Evolutionary conservation across 2,329 filamentous ascomycete genomes (phyloP), one percentile per base, ranked within the genome.

Genomic region (Taxawa tesnikishii): DNA sequence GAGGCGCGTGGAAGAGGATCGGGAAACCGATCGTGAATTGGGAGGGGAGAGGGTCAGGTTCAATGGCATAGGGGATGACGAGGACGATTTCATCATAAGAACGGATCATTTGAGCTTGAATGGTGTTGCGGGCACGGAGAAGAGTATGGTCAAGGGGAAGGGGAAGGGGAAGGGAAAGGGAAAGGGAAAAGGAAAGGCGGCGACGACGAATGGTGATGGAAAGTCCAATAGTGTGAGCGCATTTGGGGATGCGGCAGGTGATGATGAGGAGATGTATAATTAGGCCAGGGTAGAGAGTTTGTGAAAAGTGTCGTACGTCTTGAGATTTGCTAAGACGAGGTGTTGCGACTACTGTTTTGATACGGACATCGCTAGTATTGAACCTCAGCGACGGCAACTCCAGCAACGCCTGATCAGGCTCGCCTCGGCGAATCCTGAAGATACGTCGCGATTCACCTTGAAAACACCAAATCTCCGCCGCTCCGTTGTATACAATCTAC

Each of bases 241-340:
- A 3, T 60, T 60, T 40, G 55, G 56, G 2, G 55, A 58, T 35
- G 54, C 48, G 14, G 55, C 50, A 19, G 49, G 49, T 26, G 56
- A 58, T 17, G 50, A 48, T 4, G 51, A 57, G 41, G 62, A 63
- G 28, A 39, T 67, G 49, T 67, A 67, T 40, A 47, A 53, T 31
- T 54, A 40, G 48, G 19, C 19, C 8, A 8, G 19, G 19, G n/a
- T 23, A 23, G n/a, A n/a, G n/a, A n/a, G n/a, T n/a, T n/a, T n/a
- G n/a, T n/a, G n/a, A n/a, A n/a, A n/a, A n/a, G n/a, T n/a, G n/a
- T n/a, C n/a, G n/a, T n/a, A n/a, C n/a, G n/a, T n/a, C n/a, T n/a
- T n/a, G n/a, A n/a, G n/a, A n/a, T n/a, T n/a, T n/a, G n/a, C n/a
- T n/a, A n/a, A n/a, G n/a, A n/a, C n/a, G n/a, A n/a, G n/a, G n/a